Evolutionary conservation across 2,329 filamentous ascomycete genomes (phyloP), one percentile per base, ranked within the genome.

Genomic region (Immersiporthe knoxdaviesiana): DNA sequence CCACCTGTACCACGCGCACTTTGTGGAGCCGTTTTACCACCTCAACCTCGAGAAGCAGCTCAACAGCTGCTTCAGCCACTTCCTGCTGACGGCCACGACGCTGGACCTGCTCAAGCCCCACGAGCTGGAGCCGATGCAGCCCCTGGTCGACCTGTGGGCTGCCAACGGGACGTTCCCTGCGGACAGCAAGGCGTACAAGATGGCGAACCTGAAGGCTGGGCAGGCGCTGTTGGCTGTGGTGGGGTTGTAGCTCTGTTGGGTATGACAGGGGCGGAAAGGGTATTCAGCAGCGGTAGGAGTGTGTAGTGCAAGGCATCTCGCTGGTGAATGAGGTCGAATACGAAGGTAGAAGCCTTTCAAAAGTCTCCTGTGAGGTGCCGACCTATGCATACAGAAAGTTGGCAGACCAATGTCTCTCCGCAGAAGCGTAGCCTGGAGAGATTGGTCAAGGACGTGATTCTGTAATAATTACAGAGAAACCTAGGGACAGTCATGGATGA

Each of bases 1-100:
- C 60, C 93, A 97, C 80, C 88, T 97, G 71, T 97, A 97, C 82
- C 94, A 94, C 84, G 91, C 92, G 70, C 93, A 97, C 80, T 97
- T 90, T 79, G 80, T 88, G 72, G 88, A 90, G 70, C 90, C 90
- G 10, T 91, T 91, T 79, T 91, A 90, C 80, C 88, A 92, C 76
- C 85, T 92, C 72, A 90, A 88, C 79, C 80, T 88, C 35, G 86
- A 88, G 76, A 88, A 91, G 75, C 88, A 91, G 74, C 83, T 92
- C 69, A 92, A 92, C 81, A 91, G 89, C 78, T 91, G 89, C 78
- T 92, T 92, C 75, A 89, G 89, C 68, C 90, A 92, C 79, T 92
- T 91, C 74, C 84, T 91, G 71, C 85, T 90, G 18, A 90, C 90
- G 8, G 88, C 88, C 61, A 90, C 89, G 73, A 88, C 89, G 71